Percentiles rank a stretch among this genome's conserved stretches.
These are phyloP conservation scores for Aspergillus sclerotioniger DNA, from an alignment of 495 filamentous ascomycete species.

Conservation along the genomic window DNA sequence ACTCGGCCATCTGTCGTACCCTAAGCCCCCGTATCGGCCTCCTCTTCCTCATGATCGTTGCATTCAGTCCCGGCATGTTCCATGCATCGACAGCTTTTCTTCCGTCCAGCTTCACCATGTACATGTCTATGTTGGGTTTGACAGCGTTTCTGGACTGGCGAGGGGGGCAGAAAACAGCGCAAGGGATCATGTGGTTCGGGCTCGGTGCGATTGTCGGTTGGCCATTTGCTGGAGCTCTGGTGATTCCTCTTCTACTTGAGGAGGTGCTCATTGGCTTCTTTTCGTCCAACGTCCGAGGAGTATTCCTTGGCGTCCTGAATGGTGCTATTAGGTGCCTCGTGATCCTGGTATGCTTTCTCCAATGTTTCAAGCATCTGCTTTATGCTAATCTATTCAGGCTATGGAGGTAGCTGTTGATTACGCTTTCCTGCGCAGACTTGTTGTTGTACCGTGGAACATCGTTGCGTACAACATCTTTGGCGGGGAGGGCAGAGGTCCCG, in stretches of 20 bases:
- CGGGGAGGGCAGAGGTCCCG: slow-evolving; percentile 70
- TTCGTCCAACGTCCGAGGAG: slow-evolving; percentile 55
- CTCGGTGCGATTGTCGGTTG: slow-evolving; percentile 88
- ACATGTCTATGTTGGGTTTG: slow-evolving; percentile 81
- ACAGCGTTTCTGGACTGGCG: slow-evolving; percentile 86
- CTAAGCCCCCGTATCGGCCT: slow-evolving; percentile 78
- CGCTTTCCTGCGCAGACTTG: slow-evolving; percentile 77
- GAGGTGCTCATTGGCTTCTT: slow-evolving; percentile 64
- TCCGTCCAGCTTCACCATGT: slow-evolving; percentile 97
- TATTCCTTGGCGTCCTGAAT: slow-evolving; percentile 57
- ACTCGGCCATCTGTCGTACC: slow-evolving; percentile 66
- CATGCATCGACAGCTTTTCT: slow-evolving; percentile 84
- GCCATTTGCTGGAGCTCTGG: slow-evolving; percentile 86
- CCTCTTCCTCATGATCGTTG: slow-evolving; percentile 72
- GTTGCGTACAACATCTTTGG: slow-evolving; percentile 93
- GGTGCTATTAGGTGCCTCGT: slow-evolving; percentile 65
- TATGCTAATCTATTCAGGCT: slow-evolving; percentile 38
- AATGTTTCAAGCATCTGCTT: background rate
- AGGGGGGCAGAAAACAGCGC: slow-evolving; percentile 68
- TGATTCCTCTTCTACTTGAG: slow-evolving; percentile 78
- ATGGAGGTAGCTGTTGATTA: slow-evolving; percentile 66
- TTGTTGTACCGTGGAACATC: slow-evolving; percentile 85
- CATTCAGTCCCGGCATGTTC: slow-evolving; percentile 87
- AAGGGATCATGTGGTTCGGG: slow-evolving; percentile 89
- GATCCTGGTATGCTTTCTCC: slow-evolving; percentile 60